Percentiles rank a stretch among this genome's conserved stretches.
phyloP scores from a whole-genome alignment of 805 yeast genomes.

The Ogataea paradorogensis region DNA sequence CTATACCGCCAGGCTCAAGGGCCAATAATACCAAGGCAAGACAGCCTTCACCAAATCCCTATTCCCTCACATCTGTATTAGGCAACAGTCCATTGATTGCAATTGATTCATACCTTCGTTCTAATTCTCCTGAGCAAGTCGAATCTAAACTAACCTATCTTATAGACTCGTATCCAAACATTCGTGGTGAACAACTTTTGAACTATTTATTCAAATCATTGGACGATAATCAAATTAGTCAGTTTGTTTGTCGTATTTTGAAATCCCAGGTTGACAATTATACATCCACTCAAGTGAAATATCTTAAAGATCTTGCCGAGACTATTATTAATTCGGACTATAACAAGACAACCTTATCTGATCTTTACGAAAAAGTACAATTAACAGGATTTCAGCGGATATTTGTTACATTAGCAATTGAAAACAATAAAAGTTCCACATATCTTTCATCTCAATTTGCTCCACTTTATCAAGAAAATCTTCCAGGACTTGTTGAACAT shows the following conservation, averaged over 20 bases:
- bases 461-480: slow-evolving; percentile 22
- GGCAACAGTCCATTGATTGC: background rate
- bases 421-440: slow-evolving; percentile 4
- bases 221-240: background rate
- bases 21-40: slow-evolving; percentile 22
- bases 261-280: background rate
- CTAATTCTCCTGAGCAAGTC: background rate
- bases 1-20: slow-evolving; percentile 25
- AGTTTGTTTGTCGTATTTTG: background rate
- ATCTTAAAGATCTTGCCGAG: background rate
- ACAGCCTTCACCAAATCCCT: background rate
- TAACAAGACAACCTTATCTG: background rate
- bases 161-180: background rate
- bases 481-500: slow-evolving; percentile 30
- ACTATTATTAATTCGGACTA: background rate
- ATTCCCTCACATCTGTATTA: background rate
- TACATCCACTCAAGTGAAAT: background rate
- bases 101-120: slow-evolving; percentile 1
- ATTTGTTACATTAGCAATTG: slow-evolving; percentile 28
- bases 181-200: slow-evolving; percentile 1
- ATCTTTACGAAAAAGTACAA: background rate
- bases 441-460: slow-evolving; percentile 24
- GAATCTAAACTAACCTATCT: background rate
- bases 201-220: background rate
- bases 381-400: slow-evolving; percentile 24